Base-by-base conservation (phyloP, 306 rosid species). In the Cicer yamashitae region DNA sequence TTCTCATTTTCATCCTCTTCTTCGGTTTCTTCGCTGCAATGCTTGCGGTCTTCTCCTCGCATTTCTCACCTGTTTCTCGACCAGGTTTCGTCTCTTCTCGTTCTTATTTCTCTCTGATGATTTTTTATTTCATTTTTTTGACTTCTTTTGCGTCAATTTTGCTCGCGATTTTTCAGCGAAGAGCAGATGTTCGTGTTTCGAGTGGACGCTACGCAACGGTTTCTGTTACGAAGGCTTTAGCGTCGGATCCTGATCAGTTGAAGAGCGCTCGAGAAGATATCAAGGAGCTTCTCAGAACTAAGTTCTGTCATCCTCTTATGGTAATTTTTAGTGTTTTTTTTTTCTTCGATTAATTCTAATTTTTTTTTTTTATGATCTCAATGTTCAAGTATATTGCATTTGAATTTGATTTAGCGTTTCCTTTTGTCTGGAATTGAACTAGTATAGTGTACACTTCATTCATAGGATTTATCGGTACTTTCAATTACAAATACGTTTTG, bases 211-310 rank as follows among this genome's bases (percentile, higher is more conserved):
- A 73, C 63, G 80, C 76, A 74, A 77, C 88, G 7, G 86, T 68
- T 34, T 79, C 87, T 48, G 61, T 84, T 22, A 82, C 97, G 57
- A 89, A 87, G 75, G 83, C 90, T 52, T 37, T 70, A 0, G 96
- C 98, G 9, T 92, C 92, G 40, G 92, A 90, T 86, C 90, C 94
- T 64, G 96, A 81, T 74, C 98, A 92, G 81, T 44, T 94, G 91
- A 90, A 81, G 87, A 85, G 82, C 59, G 98, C 99, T 7, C 78
- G 80, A 75, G 93, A 90, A 71, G 99, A 94, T 77, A 89, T 92
- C 85, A 87, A 84, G 83, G 84, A 90, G 75, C 91, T 94, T 52
- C 93, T 94, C 77, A 84, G 65, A 73, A 80, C 91, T 44, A 89
- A 81, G 43, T 92, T 89, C 86, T 88, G 92, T 78, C 98, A 94